Conservation (phyloP, 2,329 filamentous ascomycete genomes). For the Cercospora brassicicola region DNA sequence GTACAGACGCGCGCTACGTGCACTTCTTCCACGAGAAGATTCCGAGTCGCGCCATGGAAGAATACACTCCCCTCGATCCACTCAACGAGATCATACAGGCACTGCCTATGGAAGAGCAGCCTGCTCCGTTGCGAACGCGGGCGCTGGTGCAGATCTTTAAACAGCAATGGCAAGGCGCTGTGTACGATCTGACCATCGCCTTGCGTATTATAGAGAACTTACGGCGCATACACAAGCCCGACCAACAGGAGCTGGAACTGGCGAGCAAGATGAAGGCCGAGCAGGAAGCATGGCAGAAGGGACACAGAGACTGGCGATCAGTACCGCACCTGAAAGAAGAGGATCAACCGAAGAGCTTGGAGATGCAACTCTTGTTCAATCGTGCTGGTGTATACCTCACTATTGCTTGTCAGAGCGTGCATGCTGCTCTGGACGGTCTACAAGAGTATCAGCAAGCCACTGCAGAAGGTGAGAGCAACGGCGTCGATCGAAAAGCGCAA, state of each 20-base stretch:
- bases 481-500: constrained; percentile 51
- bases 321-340: constrained; percentile 58
- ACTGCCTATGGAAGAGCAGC: constrained; percentile 63
- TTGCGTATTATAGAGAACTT: constrained; percentile 55
- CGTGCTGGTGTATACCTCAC: constrained; percentile 70
- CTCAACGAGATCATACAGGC: constrained; percentile 68
- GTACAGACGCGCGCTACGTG: constrained; percentile 78
- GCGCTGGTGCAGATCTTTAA: constrained; percentile 75
- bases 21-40: constrained; percentile 93
- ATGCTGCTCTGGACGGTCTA: constrained; percentile 55
- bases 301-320: constrained; percentile 50
- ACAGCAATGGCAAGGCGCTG: constrained; percentile 68
- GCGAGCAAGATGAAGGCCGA: constrained; percentile 47
- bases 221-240: constrained; percentile 47
- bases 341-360: constrained; percentile 72
- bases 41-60: constrained; percentile 69
- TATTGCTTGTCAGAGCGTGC: constrained; percentile 67
- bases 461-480: constrained; percentile 40
- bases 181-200: constrained; percentile 68
- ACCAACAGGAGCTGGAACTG: constrained; percentile 55
- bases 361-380: constrained; percentile 74
- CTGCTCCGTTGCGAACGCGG: constrained; percentile 68
- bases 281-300: constrained; percentile 40
- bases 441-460: constrained; percentile 37
- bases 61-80: constrained; percentile 66